Percentiles rank a stretch among this genome's conserved stretches.
Conservation (phyloP, 106 monocot genomes). For the Dioscorea dumetorum region DNA sequence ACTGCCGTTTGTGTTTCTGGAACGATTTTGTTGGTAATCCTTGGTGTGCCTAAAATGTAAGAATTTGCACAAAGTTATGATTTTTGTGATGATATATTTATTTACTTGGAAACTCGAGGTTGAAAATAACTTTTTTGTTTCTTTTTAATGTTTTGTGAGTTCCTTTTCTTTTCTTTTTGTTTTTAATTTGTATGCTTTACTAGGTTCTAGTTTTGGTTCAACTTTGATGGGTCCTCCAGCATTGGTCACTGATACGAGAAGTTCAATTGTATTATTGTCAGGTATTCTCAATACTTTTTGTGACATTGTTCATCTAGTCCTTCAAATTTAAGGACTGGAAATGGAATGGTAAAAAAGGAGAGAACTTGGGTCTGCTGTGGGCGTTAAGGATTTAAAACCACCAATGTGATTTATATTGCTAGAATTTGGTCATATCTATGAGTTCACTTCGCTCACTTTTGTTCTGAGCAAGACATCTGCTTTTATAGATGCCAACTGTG, state of each 20-base stretch:
- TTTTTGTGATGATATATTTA: neutral
- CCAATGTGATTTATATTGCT: neutral
- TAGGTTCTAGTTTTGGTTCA: too few relatives aligned
- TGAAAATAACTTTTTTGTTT: neutral
- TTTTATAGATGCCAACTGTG: conserved; percentile 40
- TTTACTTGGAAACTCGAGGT: neutral
- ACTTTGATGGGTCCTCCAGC: conserved; percentile 7
- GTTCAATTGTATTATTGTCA: neutral
- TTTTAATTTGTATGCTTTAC: neutral
- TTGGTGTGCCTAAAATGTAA: neutral
- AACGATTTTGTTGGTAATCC: neutral
- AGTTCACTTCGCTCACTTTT: neutral
- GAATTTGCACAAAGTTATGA: neutral
- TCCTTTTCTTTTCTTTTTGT: neutral
- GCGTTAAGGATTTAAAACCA: neutral
- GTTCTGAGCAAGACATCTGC: neutral
- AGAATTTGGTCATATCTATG: neutral
- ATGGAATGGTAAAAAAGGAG: neutral
- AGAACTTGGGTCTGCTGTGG: neutral
- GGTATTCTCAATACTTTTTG: neutral
- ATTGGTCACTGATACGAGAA: neutral
- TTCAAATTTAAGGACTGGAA: too few relatives aligned
- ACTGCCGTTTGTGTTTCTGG: neutral
- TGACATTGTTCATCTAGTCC: neutral
- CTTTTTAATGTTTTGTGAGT: neutral